Conservation (phyloP, 1,284 basidiomycete genomes). For the Erythrobasidium hasegawianum region DNA sequence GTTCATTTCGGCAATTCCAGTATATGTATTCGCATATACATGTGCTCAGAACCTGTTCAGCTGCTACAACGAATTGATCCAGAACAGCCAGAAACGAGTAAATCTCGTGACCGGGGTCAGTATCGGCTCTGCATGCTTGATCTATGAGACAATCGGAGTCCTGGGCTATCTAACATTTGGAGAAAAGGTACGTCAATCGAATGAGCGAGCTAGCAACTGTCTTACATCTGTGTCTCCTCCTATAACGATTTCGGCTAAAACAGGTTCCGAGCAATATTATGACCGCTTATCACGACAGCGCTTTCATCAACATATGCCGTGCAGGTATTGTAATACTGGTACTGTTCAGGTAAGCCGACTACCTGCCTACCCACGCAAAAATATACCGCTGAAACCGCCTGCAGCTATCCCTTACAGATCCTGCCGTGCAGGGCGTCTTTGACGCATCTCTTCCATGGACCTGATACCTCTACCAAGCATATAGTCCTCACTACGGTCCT, state of each 20-base stretch:
- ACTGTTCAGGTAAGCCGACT: slow-evolving; percentile 59
- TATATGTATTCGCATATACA: slow-evolving; percentile 55
- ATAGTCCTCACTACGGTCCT: slow-evolving; percentile 68
- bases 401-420: slow-evolving; percentile 76
- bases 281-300: slow-evolving; percentile 78
- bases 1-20: slow-evolving; percentile 81
- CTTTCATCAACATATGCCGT: slow-evolving; percentile 89
- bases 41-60: slow-evolving; percentile 61
- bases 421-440: slow-evolving; percentile 90
- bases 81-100: slow-evolving; percentile 75
- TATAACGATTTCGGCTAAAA: too few species aligned
- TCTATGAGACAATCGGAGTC: slow-evolving; percentile 75
- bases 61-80: slow-evolving; percentile 80
- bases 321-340: slow-evolving; percentile 88
- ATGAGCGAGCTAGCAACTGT: too few species aligned
- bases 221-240: too few species aligned
- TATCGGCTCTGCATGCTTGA: slow-evolving; percentile 71
- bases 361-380: background rate
- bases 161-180: slow-evolving; percentile 97
- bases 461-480: slow-evolving; percentile 62
- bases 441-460: slow-evolving; percentile 71
- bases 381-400: background rate
- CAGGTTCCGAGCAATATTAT: slow-evolving; percentile 65
- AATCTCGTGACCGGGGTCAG: slow-evolving; percentile 81
- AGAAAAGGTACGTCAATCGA: slow-evolving; percentile 76